Percentiles rank a stretch among this genome's conserved stretches.
Evolutionary conservation across 805 yeast species (phyloP).

Genomic region (Candida pseudofarinosa): DNA sequence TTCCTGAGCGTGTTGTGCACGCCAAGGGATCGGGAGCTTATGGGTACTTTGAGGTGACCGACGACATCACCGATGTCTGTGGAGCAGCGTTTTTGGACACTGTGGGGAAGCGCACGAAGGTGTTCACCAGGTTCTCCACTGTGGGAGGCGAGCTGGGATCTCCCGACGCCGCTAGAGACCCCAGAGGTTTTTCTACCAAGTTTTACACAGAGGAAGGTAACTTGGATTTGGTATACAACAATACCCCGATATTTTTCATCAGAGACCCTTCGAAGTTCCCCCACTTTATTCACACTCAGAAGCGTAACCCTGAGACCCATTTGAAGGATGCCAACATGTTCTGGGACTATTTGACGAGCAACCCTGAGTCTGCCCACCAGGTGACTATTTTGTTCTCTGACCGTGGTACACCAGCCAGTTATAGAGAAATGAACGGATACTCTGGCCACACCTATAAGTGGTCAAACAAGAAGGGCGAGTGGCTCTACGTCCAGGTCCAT

Average conservation of each 20-base stretch:
- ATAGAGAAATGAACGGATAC: constrained; percentile 78
- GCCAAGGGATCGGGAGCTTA: constrained; percentile 93
- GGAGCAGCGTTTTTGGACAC: constrained; percentile 65
- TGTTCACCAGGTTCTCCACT: constrained; percentile 74
- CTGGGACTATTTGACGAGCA: constrained; percentile 76
- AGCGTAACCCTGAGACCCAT: constrained; percentile 80
- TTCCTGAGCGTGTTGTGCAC: constrained; percentile 90
- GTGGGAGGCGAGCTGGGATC: constrained; percentile 85
- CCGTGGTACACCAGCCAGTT: constrained; percentile 76
- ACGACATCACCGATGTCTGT: constrained; percentile 72
- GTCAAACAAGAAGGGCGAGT: constrained; percentile 70
- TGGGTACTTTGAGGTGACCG: constrained; percentile 83
- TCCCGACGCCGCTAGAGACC: constrained; percentile 82
- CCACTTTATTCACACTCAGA: constrained; percentile 83
- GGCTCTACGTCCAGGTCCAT: constrained; percentile 78
- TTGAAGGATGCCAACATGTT: constrained; percentile 76
- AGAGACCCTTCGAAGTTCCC: constrained; percentile 87
- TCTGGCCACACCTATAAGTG: constrained; percentile 84
- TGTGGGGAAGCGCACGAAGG: constrained; percentile 76
- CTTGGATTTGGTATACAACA: constrained; percentile 80
- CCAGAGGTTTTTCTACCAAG: constrained; percentile 80
- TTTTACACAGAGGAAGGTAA: constrained; percentile 82
- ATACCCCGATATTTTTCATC: constrained; percentile 80
- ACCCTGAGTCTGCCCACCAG: constrained; percentile 74
- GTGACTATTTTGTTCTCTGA: constrained; percentile 70